Base-by-base conservation (phyloP, 2,329 filamentous ascomycete genomes). In the Sporothrix curviconia region DNA sequence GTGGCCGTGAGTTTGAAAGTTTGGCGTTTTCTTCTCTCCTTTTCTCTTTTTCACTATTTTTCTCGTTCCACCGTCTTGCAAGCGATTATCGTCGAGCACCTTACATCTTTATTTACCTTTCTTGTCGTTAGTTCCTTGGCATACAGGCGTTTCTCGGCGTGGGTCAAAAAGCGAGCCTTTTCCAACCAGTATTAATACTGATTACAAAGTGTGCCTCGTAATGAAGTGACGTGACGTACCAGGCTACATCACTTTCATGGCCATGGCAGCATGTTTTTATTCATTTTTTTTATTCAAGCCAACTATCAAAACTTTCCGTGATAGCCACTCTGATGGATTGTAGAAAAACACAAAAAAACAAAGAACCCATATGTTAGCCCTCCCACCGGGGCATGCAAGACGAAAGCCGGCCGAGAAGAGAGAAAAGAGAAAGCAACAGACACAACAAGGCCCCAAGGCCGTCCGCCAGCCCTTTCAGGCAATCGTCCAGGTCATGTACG, bases 231-330 rank as follows among this genome's bases (percentile, higher is more conserved):
- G n/a, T n/a, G n/a, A n/a, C n/a, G n/a, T n/a, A n/a, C n/a, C n/a
- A n/a, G n/a, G n/a, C n/a, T n/a, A n/a, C n/a, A n/a, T n/a, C n/a
- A n/a, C n/a, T n/a, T n/a, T n/a, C n/a, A n/a, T n/a, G n/a, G n/a
- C n/a, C n/a, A n/a, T n/a, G n/a, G n/a, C n/a, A n/a, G n/a, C 25
- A 39, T 42, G 11, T 46, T 53, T 54, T 53, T 46, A 28, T 40
- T 55, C 50, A 36, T 58, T 58, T 58, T 58, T 55, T 55, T 55
- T 11, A 55, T 58, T 58, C 50, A 58, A 50, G 25, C 47, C 56
- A 50, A 55, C 52, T 55, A 55, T 46, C 52, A 46, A 37, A 54
- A 36, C 30, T 36, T 36, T 55, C 15, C 52, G 49, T 36, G 52
- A 55, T 55, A 55, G 52, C 37, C 52, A 42, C 52, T 42, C 40